These are phyloP conservation scores for Plasmodium chabaudi DNA, from an alignment of 169 alveolate genomes.

Conservation along the genomic window DNA sequence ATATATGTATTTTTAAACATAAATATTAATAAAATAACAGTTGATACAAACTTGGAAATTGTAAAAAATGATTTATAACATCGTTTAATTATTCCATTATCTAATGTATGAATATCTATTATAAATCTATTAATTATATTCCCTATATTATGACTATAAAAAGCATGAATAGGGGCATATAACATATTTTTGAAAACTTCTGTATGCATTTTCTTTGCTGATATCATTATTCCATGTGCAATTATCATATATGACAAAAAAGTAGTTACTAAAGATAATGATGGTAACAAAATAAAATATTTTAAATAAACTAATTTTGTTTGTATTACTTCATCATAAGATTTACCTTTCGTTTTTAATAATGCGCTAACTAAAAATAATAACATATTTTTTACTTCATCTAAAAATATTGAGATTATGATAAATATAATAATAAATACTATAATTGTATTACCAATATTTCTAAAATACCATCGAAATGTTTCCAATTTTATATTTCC, in stretches of 20 bases:
- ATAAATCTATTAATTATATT: conserved; percentile 79
- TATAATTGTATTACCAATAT: conserved; percentile 27
- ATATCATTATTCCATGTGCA: conserved; percentile 66
- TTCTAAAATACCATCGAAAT: conserved; percentile 47
- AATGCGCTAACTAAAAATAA: conserved; percentile 30
- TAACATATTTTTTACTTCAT: conserved; percentile 58
- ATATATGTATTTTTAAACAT: conserved; percentile 45
- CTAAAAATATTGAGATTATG: conserved; percentile 35
- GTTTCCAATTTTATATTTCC: conserved; percentile 68
- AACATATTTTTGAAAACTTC: conserved; percentile 72
- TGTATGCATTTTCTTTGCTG: conserved; percentile 78
- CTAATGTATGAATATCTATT: conserved; percentile 78
- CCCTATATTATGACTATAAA: conserved; percentile 79
- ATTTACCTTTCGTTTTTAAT: conserved; percentile 13
- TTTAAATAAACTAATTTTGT: conserved; percentile 6
- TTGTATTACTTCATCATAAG: not conserved
- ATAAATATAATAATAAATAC: conserved; percentile 25
- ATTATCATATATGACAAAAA: conserved; percentile 31
- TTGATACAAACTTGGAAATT: conserved; percentile 61
- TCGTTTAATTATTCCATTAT: conserved; percentile 79
- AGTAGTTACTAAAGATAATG: conserved; percentile 39
- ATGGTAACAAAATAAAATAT: conserved; percentile 49
- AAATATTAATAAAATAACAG: conserved; percentile 48
- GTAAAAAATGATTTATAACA: conserved; percentile 72
- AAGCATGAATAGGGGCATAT: conserved; percentile 80